These are phyloP conservation scores for Elsinoe fawcettii DNA, from an alignment of 2,329 filamentous ascomycete species.

Conservation along the genomic window DNA sequence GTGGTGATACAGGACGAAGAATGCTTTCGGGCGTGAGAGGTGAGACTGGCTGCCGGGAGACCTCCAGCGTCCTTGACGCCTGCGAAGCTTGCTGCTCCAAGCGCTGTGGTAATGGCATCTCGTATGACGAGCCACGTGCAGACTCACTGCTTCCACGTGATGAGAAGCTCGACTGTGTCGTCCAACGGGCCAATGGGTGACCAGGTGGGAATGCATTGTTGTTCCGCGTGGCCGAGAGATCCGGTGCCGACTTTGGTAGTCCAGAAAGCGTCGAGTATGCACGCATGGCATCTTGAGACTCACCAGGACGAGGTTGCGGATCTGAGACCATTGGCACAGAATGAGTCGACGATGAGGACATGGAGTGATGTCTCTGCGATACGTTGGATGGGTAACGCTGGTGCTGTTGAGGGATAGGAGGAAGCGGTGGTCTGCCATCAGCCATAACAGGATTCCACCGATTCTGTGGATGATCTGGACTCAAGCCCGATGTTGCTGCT, in stretches of 20 bases:
- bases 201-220: background rate
- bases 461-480: slow-evolving; percentile 6
- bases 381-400: background rate
- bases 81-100: slow-evolving; percentile 6
- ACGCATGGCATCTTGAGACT: background rate
- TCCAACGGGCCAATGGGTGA: background rate
- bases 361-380: slow-evolving; percentile 8
- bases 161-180: slow-evolving; percentile 10
- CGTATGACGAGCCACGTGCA: slow-evolving; percentile 2
- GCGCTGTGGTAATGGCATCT: background rate
- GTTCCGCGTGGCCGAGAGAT: background rate
- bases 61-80: background rate
- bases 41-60: background rate
- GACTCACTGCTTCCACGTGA: slow-evolving; percentile 5
- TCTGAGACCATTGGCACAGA: slow-evolving; percentile 1
- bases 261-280: background rate
- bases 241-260: slow-evolving; percentile 11
- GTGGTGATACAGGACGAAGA: slow-evolving; percentile 1
- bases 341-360: slow-evolving; percentile 5
- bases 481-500: slow-evolving; percentile 9
- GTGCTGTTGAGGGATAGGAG: background rate
- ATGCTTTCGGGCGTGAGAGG: slow-evolving; percentile 5
- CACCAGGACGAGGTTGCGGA: background rate
- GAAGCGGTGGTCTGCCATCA: background rate
- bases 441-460: background rate